phyloP scores from a whole-genome alignment of 768 basidiomycete genomes.

The Collybiopsis confluens region DNA sequence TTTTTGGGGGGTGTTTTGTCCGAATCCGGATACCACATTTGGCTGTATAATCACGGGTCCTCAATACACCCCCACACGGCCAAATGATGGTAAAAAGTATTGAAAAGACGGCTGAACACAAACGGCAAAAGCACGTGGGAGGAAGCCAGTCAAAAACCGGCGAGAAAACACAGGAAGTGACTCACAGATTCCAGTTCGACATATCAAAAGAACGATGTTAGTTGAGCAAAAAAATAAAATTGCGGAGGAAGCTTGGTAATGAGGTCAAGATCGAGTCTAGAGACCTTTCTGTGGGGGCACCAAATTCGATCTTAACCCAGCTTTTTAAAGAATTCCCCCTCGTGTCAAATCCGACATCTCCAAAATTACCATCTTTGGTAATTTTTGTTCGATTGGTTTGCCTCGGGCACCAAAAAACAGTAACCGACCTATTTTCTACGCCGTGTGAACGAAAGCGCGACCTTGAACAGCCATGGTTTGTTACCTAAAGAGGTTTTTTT shows the following conservation, averaged over 20 bases:
- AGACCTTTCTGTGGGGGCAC: neutral
- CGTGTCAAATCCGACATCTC: neutral
- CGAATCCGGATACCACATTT: too few relatives aligned
- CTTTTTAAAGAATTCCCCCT: neutral
- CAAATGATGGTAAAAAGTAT: too few relatives aligned
- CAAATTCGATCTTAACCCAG: neutral
- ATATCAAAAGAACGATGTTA: too few relatives aligned
- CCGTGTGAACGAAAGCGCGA: neutral
- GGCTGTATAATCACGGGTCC: too few relatives aligned
- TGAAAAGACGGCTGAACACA: neutral
- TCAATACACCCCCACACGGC: too few relatives aligned
- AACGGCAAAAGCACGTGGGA: too few relatives aligned
- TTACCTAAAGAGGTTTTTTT: neutral
- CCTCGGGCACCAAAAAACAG: neutral
- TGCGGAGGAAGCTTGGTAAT: neutral
- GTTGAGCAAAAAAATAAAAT: neutral
- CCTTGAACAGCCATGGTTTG: neutral
- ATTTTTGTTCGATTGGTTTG: constrained; percentile 1
- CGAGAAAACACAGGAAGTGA: too few relatives aligned
- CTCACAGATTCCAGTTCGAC: too few relatives aligned
- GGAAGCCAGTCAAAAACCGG: too few relatives aligned
- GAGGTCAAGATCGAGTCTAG: neutral
- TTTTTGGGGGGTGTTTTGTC: too few relatives aligned
- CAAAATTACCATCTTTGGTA: neutral
- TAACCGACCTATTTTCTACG: neutral